These are phyloP conservation scores for Plasmodium gaboni DNA, from an alignment of 169 alveolate species.

Conservation along the genomic window DNA sequence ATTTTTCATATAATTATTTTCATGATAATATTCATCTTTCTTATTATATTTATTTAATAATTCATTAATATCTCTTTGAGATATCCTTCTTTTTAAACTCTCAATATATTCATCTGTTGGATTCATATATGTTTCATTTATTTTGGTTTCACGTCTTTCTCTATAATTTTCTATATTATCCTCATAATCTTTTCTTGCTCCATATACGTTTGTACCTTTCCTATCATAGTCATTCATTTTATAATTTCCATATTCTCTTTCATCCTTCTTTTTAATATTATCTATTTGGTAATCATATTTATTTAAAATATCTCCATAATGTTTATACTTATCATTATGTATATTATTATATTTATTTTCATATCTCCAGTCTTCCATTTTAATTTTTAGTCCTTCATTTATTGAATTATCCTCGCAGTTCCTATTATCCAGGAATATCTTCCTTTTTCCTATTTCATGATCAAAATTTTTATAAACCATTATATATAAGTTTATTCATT, in stretches of 20 bases:
- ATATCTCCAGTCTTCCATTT: neutral
- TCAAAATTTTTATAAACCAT: slow-evolving; percentile 11
- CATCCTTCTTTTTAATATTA: slow-evolving; percentile 9
- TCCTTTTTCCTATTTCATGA: neutral
- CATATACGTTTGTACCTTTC: neutral
- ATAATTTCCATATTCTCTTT: slow-evolving; percentile 11
- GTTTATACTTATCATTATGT: neutral
- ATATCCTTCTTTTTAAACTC: slow-evolving; percentile 16
- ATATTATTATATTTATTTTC: neutral
- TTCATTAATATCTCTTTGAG: slow-evolving; percentile 25
- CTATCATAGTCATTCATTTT: no score
- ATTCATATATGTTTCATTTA: neutral
- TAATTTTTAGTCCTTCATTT: neutral
- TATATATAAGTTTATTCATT: slow-evolving; percentile 3
- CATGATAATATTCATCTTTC: slow-evolving; percentile 1
- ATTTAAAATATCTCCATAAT: no score
- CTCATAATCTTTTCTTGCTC: neutral
- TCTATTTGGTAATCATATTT: neutral
- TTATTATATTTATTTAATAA: slow-evolving; percentile 31
- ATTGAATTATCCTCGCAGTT: neutral
- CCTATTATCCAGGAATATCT: neutral
- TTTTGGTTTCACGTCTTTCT: neutral
- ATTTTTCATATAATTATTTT: neutral
- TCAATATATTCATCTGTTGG: neutral
- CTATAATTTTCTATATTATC: neutral